Conservation (phyloP, 257 asterid genomes). For the Salvia rosmarinus region DNA sequence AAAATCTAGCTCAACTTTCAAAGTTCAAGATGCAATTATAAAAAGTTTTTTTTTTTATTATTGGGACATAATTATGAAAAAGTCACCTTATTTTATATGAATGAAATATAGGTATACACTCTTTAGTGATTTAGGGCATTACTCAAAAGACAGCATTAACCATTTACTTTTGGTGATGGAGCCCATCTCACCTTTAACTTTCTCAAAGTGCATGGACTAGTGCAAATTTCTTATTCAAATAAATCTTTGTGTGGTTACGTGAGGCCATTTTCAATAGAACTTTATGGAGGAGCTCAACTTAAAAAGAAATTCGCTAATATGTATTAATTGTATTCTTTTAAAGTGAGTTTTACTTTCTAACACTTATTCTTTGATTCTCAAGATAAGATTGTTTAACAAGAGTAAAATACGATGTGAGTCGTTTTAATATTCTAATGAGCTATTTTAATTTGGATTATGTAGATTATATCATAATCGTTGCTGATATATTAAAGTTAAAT, state of each 20-base stretch:
- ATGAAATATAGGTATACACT: no score
- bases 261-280: not conserved
- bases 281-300: not conserved
- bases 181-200: not conserved
- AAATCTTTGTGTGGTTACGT: no score
- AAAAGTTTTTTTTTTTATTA: no score
- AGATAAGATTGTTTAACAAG: not conserved
- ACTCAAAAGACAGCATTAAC: not conserved
- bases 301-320: not conserved
- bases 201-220: not conserved
- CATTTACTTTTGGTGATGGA: not conserved
- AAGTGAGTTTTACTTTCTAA: not conserved
- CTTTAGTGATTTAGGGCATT: not conserved
- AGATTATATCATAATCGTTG: no score
- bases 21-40: no score
- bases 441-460: no score
- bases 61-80: no score
- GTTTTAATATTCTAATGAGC: no score
- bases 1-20: no score
- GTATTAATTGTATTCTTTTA: not conserved
- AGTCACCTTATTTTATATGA: no score
- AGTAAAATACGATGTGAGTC: no score
- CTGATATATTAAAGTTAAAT: no score
- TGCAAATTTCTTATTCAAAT: not conserved
- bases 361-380: not conserved